These are phyloP conservation scores for Naganishia sp. DNA, from an alignment of 1,284 basidiomycete genomes.

Conservation along the genomic window DNA sequence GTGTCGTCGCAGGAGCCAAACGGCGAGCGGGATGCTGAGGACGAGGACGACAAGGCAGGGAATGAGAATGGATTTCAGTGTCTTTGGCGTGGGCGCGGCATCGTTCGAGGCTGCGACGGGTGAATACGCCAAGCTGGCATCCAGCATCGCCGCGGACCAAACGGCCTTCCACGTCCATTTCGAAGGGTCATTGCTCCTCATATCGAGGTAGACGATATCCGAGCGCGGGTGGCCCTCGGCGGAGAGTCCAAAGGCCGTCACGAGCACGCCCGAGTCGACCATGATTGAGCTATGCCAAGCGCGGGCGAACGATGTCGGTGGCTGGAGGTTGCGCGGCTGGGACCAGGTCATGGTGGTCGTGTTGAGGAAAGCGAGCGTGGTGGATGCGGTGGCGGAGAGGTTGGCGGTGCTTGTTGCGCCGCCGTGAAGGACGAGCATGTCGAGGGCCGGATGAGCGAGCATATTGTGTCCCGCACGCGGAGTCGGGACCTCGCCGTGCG, in stretches of 20 bases:
- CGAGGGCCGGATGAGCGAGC: slow-evolving; percentile 48
- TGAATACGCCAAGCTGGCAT: slow-evolving; percentile 30
- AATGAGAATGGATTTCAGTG: slow-evolving; percentile 44
- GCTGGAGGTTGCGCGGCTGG: slow-evolving; percentile 47
- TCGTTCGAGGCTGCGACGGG: slow-evolving; percentile 17
- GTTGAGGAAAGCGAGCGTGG: slow-evolving; percentile 47
- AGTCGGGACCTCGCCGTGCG: slow-evolving; percentile 46
- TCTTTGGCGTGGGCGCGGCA: slow-evolving; percentile 34
- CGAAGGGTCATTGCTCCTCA: slow-evolving; percentile 42
- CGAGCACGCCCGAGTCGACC: slow-evolving; percentile 53
- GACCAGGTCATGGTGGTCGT: slow-evolving; percentile 51
- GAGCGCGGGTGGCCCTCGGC: slow-evolving; percentile 39
- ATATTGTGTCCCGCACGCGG: slow-evolving; percentile 50
- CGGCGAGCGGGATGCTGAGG: slow-evolving; percentile 41
- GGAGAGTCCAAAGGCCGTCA: slow-evolving; percentile 50
- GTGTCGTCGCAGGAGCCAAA: slow-evolving; percentile 48
- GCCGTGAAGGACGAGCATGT: slow-evolving; percentile 47
- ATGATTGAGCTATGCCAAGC: slow-evolving; percentile 52
- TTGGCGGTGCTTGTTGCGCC: slow-evolving; percentile 37
- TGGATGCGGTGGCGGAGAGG: slow-evolving; percentile 31
- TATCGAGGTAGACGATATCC: slow-evolving; percentile 50
- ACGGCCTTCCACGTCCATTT: slow-evolving; percentile 49
- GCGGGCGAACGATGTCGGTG: slow-evolving; percentile 42
- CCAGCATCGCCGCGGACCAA: slow-evolving; percentile 47
- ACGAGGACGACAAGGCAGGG: slow-evolving; percentile 45